Base-by-base conservation (phyloP, 345 rosid species). In the Aegle marmelos region DNA sequence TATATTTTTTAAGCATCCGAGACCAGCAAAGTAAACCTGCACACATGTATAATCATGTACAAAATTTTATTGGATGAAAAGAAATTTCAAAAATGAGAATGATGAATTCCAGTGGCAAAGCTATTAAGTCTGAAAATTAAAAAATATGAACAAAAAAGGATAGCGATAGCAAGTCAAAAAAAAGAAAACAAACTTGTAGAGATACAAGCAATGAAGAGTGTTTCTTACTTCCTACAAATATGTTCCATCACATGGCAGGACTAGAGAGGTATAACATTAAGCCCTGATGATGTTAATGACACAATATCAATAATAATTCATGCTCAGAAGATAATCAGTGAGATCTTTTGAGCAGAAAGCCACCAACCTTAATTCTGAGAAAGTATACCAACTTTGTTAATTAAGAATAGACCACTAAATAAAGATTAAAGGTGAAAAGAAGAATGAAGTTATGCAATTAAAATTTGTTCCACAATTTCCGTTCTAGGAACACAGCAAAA, bases 11-110 rank as follows among this genome's bases (percentile, higher is more conserved):
- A 96, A 90, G 95, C 93, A 78, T 72, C 99, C 99, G 84, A 96
- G 84, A 76, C 98, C 97, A 79, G 99, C 99, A 88, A 96, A 96
- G 82, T 96, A 96, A 69, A 96, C 99, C 99, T 96, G 86, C 79
- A 83, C 68, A 61, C 27, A 77, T 21, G 59, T 76, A 81, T 60
- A 77, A 84, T 37, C 33, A 30, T 33, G 59, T 11, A 86, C 63
- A 65, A 34, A 53, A 36, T 66, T 45, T 77, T 50, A 81, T 66
- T 37, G 54, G 36, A 65, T 63, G 59, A 73, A 62, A 76, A 76
- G 19, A 62, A 39, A 68, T 1, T 22, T 36, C 21, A 57, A 30
- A 28, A 22, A 28, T 30, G 59, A 69, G 39, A 75, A 33, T 27
- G 48, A 57, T 31, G 24, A 60, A 59, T 58, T 68, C 71, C 11